Evolutionary conservation across 192 early-diverging fungal genomes (phyloP).

Genomic region (Funneliformis mosseae): DNA sequence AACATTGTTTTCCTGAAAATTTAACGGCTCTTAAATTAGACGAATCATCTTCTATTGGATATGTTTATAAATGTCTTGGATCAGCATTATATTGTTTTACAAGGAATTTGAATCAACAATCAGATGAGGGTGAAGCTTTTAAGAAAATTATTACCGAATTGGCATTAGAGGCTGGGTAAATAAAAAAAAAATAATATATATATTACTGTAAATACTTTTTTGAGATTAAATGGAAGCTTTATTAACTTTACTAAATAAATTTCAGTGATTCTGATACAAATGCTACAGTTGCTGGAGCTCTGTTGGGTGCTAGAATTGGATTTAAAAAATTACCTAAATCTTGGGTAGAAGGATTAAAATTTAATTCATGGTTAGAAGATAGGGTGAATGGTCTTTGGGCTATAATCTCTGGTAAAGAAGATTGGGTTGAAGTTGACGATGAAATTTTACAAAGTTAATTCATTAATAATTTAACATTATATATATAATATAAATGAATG

Average conservation of each 20-base stretch:
- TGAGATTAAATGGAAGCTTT: not conserved
- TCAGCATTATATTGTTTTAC: slow-evolving; percentile 42
- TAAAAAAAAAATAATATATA: not conserved
- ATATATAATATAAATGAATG: too few species aligned
- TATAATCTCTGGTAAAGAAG: not conserved
- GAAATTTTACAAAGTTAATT: not conserved
- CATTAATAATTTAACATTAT: too few species aligned
- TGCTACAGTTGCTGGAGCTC: slow-evolving; percentile 53
- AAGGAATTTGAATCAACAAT: slow-evolving; percentile 32
- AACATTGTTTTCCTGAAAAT: slow-evolving; percentile 40
- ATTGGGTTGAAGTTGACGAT: not conserved
- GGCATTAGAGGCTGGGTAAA: slow-evolving; percentile 54
- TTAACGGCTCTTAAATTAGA: slow-evolving; percentile 46
- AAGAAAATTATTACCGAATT: slow-evolving; percentile 50
- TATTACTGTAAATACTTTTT: too few species aligned
- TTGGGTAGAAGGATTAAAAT: slow-evolving; percentile 51
- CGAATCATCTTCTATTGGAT: slow-evolving; percentile 47
- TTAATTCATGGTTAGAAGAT: slow-evolving; percentile 38
- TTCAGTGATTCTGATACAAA: slow-evolving; percentile 63
- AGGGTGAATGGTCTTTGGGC: slow-evolving; percentile 35
- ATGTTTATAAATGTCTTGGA: slow-evolving; percentile 57
- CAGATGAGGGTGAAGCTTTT: slow-evolving; percentile 40
- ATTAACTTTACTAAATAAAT: slow-evolving; percentile 30
- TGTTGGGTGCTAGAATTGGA: slow-evolving; percentile 54
- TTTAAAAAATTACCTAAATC: slow-evolving; percentile 45